Evolutionary conservation across 192 early-diverging fungal species (phyloP), one percentile per base, ranked within the genome.

Genomic region (Coemansia sp.): DNA sequence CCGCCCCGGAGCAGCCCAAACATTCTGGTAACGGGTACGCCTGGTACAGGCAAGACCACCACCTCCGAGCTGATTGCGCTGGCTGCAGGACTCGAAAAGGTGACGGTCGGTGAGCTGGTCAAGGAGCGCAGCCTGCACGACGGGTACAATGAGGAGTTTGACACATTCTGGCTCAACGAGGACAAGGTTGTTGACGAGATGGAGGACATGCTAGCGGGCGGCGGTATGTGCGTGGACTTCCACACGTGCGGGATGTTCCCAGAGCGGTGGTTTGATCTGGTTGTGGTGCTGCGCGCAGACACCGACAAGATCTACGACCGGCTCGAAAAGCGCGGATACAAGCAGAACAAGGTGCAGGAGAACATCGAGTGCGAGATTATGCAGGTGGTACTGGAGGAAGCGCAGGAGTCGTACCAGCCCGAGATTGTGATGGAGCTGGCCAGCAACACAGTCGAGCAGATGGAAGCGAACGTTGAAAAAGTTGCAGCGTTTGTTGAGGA

Each of bases 351-450:
- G 79, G 87, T 97, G 53, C 74, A 86, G 15, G 94, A 98, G 73
- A 98, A 98, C 62, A 86, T 97, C 65, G 91, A 94, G 66, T 92
- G 93, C 82, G 96, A 98, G 79, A 98, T 98, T 73, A 94, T 96
- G 92, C 92, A 95, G 82, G 89, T 97, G 5, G 90, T 95, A 15
- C 77, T 93, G 55, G 92, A 94, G 48, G 95, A 94, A 51, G 94
- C 96, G 5, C 75, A 70, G 11, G 94, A 92, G 61, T 92, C 90
- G 21, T 98, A 96, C 68, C 81, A 83, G 49, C 56, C 75, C 14
- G 88, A 93, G 41, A 88, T 95, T 54, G 81, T 98, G 10, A 78
- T 93, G 70, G 92, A 92, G 76, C 83, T 96, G 49, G 57, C 64
- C 43, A 93, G 90, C 73, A 88, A 93, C 69, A 85, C 89, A 2